Conservation (phyloP, 2,329 filamentous ascomycete species). For the Fusarium sp. region DNA sequence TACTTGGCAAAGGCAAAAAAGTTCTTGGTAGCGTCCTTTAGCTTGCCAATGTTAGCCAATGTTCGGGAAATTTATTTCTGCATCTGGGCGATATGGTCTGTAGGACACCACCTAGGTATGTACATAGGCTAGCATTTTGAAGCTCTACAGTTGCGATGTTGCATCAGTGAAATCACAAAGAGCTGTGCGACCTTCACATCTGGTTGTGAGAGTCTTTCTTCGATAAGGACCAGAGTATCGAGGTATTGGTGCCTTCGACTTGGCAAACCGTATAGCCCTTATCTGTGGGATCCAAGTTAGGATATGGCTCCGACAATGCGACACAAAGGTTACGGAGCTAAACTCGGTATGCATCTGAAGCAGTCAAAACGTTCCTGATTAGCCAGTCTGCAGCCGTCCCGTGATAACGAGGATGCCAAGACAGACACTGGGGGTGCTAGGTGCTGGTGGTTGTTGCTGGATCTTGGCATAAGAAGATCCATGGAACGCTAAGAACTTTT, state of each 20-base stretch:
- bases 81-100: neutral
- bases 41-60: slow-evolving; percentile 12
- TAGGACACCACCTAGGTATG: neutral
- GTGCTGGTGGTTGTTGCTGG: neutral
- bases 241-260: slow-evolving; percentile 1
- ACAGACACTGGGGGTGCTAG: slow-evolving; percentile 3
- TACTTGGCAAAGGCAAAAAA: slow-evolving; percentile 8
- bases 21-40: neutral
- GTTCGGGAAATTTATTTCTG: slow-evolving; percentile 8
- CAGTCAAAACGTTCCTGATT: slow-evolving; percentile 8
- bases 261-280: slow-evolving; percentile 11
- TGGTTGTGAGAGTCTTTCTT: neutral
- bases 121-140: neutral
- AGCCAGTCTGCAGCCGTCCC: neutral
- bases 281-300: slow-evolving; percentile 23
- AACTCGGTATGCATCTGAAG: slow-evolving; percentile 5
- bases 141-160: neutral
- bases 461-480: slow-evolving; percentile 12
- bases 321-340: slow-evolving; percentile 12
- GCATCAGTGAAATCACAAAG: neutral
- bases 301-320: slow-evolving; percentile 20
- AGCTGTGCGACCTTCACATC: neutral
- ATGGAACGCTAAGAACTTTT: slow-evolving; percentile 28
- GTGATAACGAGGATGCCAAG: slow-evolving; percentile 33
- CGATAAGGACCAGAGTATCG: neutral